These are phyloP conservation scores for Gryganskiella cystojenkinii DNA, from an alignment of 192 early-diverging fungal species.

Conservation along the genomic window DNA sequence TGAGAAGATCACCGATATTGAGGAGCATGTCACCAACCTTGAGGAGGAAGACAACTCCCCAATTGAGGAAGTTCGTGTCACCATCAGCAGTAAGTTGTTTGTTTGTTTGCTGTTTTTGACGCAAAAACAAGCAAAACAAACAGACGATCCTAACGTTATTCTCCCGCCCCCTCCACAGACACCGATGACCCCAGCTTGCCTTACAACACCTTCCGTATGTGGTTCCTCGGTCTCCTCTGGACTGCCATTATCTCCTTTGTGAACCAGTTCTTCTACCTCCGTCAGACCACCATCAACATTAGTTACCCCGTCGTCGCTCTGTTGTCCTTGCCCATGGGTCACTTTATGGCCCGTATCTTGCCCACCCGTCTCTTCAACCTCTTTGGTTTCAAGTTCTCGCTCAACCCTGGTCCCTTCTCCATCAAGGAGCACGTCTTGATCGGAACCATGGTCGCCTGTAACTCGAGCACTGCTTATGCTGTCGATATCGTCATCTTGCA, in stretches of 20 bases:
- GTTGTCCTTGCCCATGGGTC: conserved; percentile 19
- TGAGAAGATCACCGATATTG: not conserved
- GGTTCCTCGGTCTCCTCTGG: conserved; percentile 39
- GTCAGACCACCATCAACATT: conserved; percentile 44
- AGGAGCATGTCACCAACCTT: not conserved
- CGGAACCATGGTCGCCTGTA: no score
- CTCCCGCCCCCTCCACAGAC: conserved; percentile 22
- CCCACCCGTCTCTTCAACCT: conserved; percentile 4
- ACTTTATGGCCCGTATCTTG: conserved; percentile 33
- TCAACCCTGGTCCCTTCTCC: conserved; percentile 85
- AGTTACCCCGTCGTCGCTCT: conserved; percentile 53
- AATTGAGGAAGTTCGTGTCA: conserved; percentile 44
- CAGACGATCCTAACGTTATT: no score
- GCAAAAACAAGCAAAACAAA: no score
- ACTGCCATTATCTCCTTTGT: conserved; percentile 38
- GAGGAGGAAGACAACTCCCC: conserved; percentile 36
- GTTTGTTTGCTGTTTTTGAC: no score
- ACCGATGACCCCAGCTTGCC: conserved; percentile 54
- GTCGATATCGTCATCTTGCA: conserved; percentile 73
- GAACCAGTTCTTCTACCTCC: conserved; percentile 59
- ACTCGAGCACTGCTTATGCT: no score
- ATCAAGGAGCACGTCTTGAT: conserved; percentile 61
- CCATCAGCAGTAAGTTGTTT: conserved; percentile 21
- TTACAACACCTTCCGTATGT: conserved; percentile 19
- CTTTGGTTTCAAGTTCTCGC: conserved; percentile 19